Evolutionary conservation across 805 yeast genomes (phyloP).

Genomic region (Candida berthetii): DNA sequence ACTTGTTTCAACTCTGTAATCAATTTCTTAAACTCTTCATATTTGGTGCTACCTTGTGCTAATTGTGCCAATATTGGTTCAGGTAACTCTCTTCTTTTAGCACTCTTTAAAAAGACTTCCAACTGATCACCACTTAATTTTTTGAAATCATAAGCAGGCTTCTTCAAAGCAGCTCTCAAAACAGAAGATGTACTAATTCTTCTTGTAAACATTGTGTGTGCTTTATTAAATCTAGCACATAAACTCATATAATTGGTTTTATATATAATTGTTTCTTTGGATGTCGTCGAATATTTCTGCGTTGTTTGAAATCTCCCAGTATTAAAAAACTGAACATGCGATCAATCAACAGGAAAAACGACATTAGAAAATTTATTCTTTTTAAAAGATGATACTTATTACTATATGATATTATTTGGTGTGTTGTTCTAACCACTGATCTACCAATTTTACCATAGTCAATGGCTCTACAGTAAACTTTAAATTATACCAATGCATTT

Average conservation of each 20-base stretch:
- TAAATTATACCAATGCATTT: background rate
- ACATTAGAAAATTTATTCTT: too few species aligned
- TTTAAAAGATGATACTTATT: too few species aligned
- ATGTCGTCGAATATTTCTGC: too few species aligned
- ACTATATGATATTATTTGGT: too few species aligned
- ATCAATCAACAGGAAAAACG: too few species aligned
- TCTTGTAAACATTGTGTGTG: background rate
- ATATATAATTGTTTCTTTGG: too few species aligned
- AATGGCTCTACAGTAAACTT: background rate
- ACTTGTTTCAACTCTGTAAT: slow-evolving; percentile 19
- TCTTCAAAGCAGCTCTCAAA: slow-evolving; percentile 12
- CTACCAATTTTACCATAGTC: too few species aligned
- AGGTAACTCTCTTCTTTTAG: slow-evolving; percentile 25
- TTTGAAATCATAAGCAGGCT: slow-evolving; percentile 29
- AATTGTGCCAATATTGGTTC: slow-evolving; percentile 15
- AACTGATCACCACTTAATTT: slow-evolving; percentile 19
- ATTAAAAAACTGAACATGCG: too few species aligned
- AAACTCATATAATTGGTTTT: too few species aligned
- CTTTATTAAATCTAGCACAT: background rate
- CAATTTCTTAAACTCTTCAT: slow-evolving; percentile 14
- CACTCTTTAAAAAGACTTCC: slow-evolving; percentile 21
- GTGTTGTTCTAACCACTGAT: too few species aligned
- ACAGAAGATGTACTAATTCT: background rate
- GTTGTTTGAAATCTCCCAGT: too few species aligned
- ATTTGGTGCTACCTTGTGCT: slow-evolving; percentile 20